Evolutionary conservation across 2,329 filamentous ascomycete genomes (phyloP).

Genomic region (Nannizziopsis arthrosporioides): DNA sequence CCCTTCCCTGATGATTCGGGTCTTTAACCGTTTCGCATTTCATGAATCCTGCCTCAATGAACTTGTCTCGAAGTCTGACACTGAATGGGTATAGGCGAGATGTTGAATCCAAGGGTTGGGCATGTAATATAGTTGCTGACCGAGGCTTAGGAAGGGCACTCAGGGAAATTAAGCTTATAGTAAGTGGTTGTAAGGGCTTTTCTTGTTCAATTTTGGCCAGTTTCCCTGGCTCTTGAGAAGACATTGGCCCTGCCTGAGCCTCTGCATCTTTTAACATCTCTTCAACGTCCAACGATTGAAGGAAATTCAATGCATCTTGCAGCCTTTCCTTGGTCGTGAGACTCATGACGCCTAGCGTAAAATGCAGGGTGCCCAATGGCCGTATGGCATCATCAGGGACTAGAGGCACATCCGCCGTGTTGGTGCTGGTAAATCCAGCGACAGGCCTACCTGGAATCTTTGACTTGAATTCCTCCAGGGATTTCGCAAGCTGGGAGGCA

Average conservation of each 20-base stretch:
- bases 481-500: conserved; percentile 52
- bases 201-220: not conserved
- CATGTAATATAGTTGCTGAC: conserved; percentile 32
- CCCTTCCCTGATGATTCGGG: conserved; percentile 1
- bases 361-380: conserved; percentile 67
- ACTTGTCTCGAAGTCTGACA: conserved; percentile 30
- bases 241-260: conserved; percentile 23
- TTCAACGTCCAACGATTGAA: conserved; percentile 37
- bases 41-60: conserved; percentile 35
- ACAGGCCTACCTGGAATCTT: conserved; percentile 35
- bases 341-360: conserved; percentile 79
- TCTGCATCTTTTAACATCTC: conserved; percentile 28
- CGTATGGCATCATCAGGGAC: conserved; percentile 58
- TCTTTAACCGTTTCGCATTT: conserved; percentile 14
- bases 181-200: conserved; percentile 23
- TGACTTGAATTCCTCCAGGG: conserved; percentile 49
- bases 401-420: conserved; percentile 24
- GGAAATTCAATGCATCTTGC: conserved; percentile 35
- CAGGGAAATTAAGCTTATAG: conserved; percentile 34
- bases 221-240: not conserved
- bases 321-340: conserved; percentile 44
- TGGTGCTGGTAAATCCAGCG: conserved; percentile 9
- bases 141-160: conserved; percentile 29
- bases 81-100: conserved; percentile 34
- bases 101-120: conserved; percentile 30